Evolutionary conservation across 2,329 filamentous ascomycete genomes (phyloP), one percentile per base, ranked within the genome.

Genomic region (Mollisiaceae sp.): DNA sequence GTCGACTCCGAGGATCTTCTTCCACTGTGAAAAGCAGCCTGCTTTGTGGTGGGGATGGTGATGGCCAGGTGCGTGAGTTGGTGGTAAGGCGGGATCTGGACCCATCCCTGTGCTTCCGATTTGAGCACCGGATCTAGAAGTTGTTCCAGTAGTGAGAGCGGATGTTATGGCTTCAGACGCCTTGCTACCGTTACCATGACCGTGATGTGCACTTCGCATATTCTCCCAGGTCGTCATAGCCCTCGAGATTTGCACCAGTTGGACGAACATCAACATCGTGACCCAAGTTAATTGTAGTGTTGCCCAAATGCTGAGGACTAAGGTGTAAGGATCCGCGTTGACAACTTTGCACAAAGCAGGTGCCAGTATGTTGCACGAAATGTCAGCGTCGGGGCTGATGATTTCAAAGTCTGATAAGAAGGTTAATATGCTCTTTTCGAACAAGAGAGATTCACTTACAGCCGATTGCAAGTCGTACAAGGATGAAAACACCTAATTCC

Each of bases 191-290:
- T 50, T n/a, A 45, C 82, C 83, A 61, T 82, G 78, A 62, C 82
- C 83, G 68, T 90, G 84, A 65, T 88, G 85, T 67, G 93, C 85
- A 59, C 92, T 91, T 69, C 90, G 89, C 94, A 99, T 98, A 78
- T 94, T 97, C 79, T 99, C 95, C 79, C 92, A 98, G 0, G 95
- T 99, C 0, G 95, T 99, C 82, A 97, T 90, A 64, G 94, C 96
- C 67, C 93, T 89, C 0, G 93, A 91, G 60, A 99, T 90, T 76
- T 99, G 95, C 59, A 97, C 85, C 60, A 97, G 88, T 77, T 99
- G 96, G 5, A 98, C 96, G 69, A 93, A 91, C 66, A 97, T 85
- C 39, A 99, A 88, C 94, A 99, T 98, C n/a, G 91, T 89, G 2
- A 98, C 92, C 95, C 95, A 99, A 22, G 92, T 90, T 38, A 97